A percentile compares a stretch with the other conserved stretches of the same genome.
Conservation (phyloP, 768 basidiomycete species). For the Strobilomyces dryophilus region DNA sequence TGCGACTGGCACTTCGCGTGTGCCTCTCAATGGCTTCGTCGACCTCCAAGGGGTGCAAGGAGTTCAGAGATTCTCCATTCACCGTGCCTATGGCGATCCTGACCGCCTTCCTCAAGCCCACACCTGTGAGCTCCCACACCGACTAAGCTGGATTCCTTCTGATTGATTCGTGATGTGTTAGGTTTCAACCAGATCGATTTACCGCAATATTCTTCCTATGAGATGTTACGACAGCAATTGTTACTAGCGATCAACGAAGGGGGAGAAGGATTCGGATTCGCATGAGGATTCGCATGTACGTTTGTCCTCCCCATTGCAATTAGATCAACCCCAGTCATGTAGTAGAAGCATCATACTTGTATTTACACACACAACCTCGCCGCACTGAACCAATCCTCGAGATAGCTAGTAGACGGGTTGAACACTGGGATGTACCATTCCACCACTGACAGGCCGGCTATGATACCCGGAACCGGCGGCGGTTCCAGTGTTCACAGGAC, state of each 20-base stretch:
- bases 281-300: slow-evolving; percentile 36
- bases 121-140: slow-evolving; percentile 57
- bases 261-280: slow-evolving; percentile 92
- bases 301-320: not conserved
- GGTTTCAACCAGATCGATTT: slow-evolving; percentile 95
- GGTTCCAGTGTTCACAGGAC: not conserved
- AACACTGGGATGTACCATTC: not conserved
- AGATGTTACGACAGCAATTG: slow-evolving; percentile 89
- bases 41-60: slow-evolving; percentile 96
- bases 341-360: slow-evolving; percentile 35
- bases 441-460: not conserved
- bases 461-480: slow-evolving; percentile 1
- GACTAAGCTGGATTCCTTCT: slow-evolving; percentile 1
- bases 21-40: slow-evolving; percentile 90
- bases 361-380: slow-evolving; percentile 25
- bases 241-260: slow-evolving; percentile 94
- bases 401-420: no score
- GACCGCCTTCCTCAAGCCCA: slow-evolving; percentile 87
- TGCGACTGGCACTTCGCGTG: slow-evolving; percentile 88
- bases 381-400: not conserved
- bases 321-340: slow-evolving; percentile 17
- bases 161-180: slow-evolving; percentile 29
- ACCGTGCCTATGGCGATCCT: slow-evolving; percentile 84
- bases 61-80: slow-evolving; percentile 92
- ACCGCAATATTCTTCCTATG: slow-evolving; percentile 93